Conservation (phyloP, 108 stramenopile genomes). For the Skeletonema grethae region DNA sequence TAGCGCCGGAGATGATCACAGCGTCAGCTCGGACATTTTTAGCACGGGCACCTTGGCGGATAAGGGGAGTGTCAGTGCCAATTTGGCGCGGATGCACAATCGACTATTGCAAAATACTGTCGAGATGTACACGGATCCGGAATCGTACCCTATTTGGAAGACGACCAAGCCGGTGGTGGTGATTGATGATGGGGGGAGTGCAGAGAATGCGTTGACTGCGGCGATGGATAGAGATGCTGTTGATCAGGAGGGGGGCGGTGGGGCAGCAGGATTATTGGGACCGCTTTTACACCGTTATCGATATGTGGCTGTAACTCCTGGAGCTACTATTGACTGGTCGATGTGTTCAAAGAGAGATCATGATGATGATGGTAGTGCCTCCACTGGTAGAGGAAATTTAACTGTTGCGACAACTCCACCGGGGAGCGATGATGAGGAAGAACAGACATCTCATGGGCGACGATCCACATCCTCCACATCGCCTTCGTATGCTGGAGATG, state of each 20-base stretch:
- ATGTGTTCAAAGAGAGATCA: conserved; percentile 21
- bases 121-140: conserved; percentile 86
- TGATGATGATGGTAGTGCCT: conserved; percentile 29
- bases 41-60: conserved; percentile 2
- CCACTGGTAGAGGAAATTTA: conserved; percentile 24
- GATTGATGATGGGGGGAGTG: conserved; percentile 43
- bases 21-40: conserved; percentile 3
- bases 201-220: conserved; percentile 22
- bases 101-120: conserved; percentile 57
- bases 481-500: conserved; percentile 21
- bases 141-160: conserved; percentile 87
- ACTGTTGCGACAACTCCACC: conserved; percentile 42
- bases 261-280: neutral
- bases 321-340: conserved; percentile 53
- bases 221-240: conserved; percentile 12
- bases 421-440: conserved; percentile 43
- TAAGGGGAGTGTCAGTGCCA: conserved; percentile 8
- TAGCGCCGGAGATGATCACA: conserved; percentile 17
- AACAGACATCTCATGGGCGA: conserved; percentile 12
- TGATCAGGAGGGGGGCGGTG: conserved; percentile 8
- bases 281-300: conserved; percentile 80
- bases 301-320: conserved; percentile 87
- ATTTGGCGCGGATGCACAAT: conserved; percentile 28
- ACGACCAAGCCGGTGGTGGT: conserved; percentile 79
- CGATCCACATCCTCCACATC: neutral